Base-by-base conservation (phyloP, 305 asterid species). In the Fraxinus platypoda region DNA sequence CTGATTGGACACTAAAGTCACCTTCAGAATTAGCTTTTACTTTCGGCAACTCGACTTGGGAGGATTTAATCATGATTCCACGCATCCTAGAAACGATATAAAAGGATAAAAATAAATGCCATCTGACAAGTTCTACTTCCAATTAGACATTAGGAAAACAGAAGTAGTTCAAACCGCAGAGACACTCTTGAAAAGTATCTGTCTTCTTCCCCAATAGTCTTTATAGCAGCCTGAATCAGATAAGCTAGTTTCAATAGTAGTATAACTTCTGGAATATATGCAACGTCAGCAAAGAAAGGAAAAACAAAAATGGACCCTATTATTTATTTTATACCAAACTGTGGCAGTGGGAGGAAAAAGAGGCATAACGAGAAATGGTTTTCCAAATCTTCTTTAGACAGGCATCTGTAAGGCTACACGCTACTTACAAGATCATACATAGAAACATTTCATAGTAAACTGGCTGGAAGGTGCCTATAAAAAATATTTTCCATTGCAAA, bases 151-250 rank as follows among this genome's bases (percentile, higher is more conserved):
- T 49, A 78, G 70, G 84, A 74, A 66, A 66, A 76, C 78, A 81
- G 85, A 73, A 72, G 64, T 80, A 38, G 54, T 70, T 21, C 88
- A 38, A 84, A 97, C 98, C 97, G 91, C 87, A 97, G 87, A 78
- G 98, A 86, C 78, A 97, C 97, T 87, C 98, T 90, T 76, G 94
- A 85, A 83, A 93, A 97, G 88, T 95, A 94, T 88, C 89, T 93
- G 83, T 97, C 98, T 84, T 97, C 98, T 59, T 97, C 98, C 19
- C 96, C 97, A 76, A 97, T 93, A 52, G 98, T 97, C 91, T 97
- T 97, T 80, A 93, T 66, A 78, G 98, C 92, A 89, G 98, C 99
- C 99, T 97, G 91, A 86, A 83, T 38, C 84, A 84, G 74, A 70
- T 59, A 87, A 81, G 72, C 73, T 72, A 72, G 79, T 81, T 81